Base-by-base conservation (phyloP, 345 rosid genomes). In the Brassica napus region DNA sequence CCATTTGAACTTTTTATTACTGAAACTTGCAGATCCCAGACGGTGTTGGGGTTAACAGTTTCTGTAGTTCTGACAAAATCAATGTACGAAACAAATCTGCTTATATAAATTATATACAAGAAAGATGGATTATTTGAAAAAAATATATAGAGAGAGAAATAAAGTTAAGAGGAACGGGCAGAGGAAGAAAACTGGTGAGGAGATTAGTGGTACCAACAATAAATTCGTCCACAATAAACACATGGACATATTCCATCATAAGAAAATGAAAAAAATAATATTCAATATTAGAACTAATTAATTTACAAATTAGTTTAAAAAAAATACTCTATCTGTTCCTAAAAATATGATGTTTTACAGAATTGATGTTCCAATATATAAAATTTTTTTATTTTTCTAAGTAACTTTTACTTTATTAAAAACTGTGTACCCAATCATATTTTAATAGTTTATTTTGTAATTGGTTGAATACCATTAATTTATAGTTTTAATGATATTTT, bases 181-280 rank as follows among this genome's bases (percentile, higher is more conserved):
- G 30, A 62, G 58, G 60, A 67, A 66, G 69, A 74, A 80, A 69
- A 80, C 68, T 26, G 79, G 79, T 74, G 83, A 74, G 75, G 12
- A 58, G 59, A 77, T 0, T n/a, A 0, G 8, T 52, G 26, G 68
- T 15, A 73, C 82, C 82, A 79, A 79, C 79, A 61, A 16, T 61
- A 61, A 28, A 62, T 54, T 79, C 34, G 3, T 79, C 75, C 83
- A 74, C 68, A 11, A 61, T 8, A 62, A 80, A 80, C 83, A 80
- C 83, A 80, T 80, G 83, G 70, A 54, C 71, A 74, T 79, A 74
- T 80, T 74, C 82, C 63, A 23, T 31, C 77, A 58, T 42, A 3
- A 16, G n/a, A 44, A 44, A 44, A 2, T 3, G 5, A 57, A 8
- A 18, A 18, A 57, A 55, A 55, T 10, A 47, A 8, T 34, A 5